Evolutionary conservation across 148 eudicot species (phyloP), one percentile per base, ranked within the genome.

Genomic region (Vaccinium myrtillus): DNA sequence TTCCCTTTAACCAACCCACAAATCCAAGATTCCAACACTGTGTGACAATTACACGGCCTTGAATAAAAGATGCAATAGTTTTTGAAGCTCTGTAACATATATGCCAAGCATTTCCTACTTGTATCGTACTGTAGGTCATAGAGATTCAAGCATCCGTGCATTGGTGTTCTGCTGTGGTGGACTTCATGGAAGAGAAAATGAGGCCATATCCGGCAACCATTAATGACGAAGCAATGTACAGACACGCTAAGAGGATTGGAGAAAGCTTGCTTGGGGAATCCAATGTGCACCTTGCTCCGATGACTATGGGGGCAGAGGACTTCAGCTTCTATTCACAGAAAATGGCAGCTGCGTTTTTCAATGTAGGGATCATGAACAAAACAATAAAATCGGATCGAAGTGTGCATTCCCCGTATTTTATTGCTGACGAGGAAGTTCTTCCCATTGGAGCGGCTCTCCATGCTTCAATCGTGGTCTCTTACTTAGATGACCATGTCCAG

Each of bases 401-500:
- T 9, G 70, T 86, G 55, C 92, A 90, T 77, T 87, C 91, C 1
- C 84, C 91, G 0, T 69, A 86, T 71, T 86, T 90, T 55, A 75
- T 86, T 65, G 80, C 81, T 21, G 92, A 90, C 43, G 92, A 89
- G 70, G 89, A 90, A 54, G 88, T 67, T 58, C 87, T 90, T 49
- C 88, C 87, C 3, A 81, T 89, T 63, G 92, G 92, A 83, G 92
- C 92, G 23, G 90, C 92, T 43, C 36, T 87, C 58, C 92, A 90
- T 85, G 91, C 91, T 53, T 84, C 90, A 15, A 55, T 90, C n/a
- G 90, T 90, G 1, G 81, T 87, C 43, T 85, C 88, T 69, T 89
- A 87, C 80, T 71, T 88, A 69, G 82, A 84, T 75, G 82, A 16
- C 32, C 53, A 23, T 12, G 18, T n/a, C 1, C 15, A 76, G 55